A percentile compares a stretch with the other conserved stretches of the same genome.
Conservation (phyloP, 1,139 yeast genomes). For the Nakaseomyces delphensis region DNA sequence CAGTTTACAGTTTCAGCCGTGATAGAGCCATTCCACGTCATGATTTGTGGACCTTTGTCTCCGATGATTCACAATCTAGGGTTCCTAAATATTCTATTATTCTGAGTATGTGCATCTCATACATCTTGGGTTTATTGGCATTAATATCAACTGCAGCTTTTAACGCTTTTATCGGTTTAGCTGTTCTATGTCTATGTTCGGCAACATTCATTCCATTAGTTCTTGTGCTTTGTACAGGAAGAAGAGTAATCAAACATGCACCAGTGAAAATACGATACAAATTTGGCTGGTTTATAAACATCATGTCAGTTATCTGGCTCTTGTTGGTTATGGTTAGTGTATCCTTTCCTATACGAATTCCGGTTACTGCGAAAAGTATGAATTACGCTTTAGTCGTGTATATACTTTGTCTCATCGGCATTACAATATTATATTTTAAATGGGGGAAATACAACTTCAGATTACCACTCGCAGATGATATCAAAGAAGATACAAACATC, state of each 20-base stretch:
- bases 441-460: slow-evolving; percentile 58
- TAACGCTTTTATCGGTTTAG: slow-evolving; percentile 81
- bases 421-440: slow-evolving; percentile 42
- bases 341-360: slow-evolving; percentile 67
- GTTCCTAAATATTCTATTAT: slow-evolving; percentile 69
- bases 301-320: slow-evolving; percentile 54
- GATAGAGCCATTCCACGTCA: slow-evolving; percentile 79
- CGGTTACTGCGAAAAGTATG: slow-evolving; percentile 55
- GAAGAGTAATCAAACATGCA: slow-evolving; percentile 60
- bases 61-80: slow-evolving; percentile 44
- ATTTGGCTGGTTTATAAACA: slow-evolving; percentile 58
- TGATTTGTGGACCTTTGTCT: slow-evolving; percentile 56
- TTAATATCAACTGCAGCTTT: slow-evolving; percentile 67
- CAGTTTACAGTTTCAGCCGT: slow-evolving; percentile 79
- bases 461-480: slow-evolving; percentile 51
- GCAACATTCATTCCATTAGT: slow-evolving; percentile 74
- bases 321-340: slow-evolving; percentile 51
- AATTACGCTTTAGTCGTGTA: slow-evolving; percentile 67
- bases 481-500: neutral
- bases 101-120: slow-evolving; percentile 59
- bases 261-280: slow-evolving; percentile 54
- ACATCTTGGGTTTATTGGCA: slow-evolving; percentile 53
- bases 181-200: slow-evolving; percentile 65
- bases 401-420: slow-evolving; percentile 39
- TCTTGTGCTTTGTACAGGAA: slow-evolving; percentile 50